phyloP scores from a whole-genome alignment of 1,284 basidiomycete genomes.

The Trichosporon ovoides region DNA sequence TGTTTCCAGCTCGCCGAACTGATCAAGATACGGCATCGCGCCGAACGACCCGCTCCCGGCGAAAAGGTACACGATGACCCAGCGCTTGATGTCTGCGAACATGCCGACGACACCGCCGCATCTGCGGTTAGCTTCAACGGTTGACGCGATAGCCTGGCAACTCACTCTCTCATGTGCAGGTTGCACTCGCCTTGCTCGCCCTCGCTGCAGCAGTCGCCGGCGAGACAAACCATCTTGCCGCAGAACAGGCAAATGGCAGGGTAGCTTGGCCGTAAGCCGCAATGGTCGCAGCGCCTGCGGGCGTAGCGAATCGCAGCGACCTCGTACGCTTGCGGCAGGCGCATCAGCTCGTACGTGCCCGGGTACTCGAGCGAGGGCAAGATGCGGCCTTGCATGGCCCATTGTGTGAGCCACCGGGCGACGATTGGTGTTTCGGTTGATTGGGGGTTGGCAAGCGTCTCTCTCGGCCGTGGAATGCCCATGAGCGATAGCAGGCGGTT shows the following conservation, averaged over 20 bases:
- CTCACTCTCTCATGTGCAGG: constrained; percentile 86
- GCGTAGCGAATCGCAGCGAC: constrained; percentile 68
- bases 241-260: constrained; percentile 91
- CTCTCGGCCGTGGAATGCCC: constrained; percentile 68
- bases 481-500: constrained; percentile 69
- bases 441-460: constrained; percentile 64
- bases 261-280: constrained; percentile 72
- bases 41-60: constrained; percentile 82
- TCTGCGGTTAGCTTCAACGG: constrained; percentile 50
- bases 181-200: constrained; percentile 80
- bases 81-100: constrained; percentile 88
- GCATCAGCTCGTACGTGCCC: constrained; percentile 73
- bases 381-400: constrained; percentile 41
- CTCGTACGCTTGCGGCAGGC: constrained; percentile 76
- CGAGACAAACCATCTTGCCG: constrained; percentile 80
- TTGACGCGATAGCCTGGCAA: constrained; percentile 22
- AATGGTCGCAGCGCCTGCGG: constrained; percentile 66
- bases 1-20: constrained; percentile 88
- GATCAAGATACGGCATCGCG: constrained; percentile 86
- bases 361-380: constrained; percentile 74
- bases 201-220: constrained; percentile 87
- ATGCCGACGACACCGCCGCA: constrained; percentile 85
- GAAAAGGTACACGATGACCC: constrained; percentile 86
- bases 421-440: constrained; percentile 54
- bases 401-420: constrained; percentile 46